A percentile compares a stretch with the other conserved stretches of the same genome.
Evolutionary conservation across 2,329 filamentous ascomycete genomes (phyloP).

Genomic region (Pseudofabraea citricarpa): DNA sequence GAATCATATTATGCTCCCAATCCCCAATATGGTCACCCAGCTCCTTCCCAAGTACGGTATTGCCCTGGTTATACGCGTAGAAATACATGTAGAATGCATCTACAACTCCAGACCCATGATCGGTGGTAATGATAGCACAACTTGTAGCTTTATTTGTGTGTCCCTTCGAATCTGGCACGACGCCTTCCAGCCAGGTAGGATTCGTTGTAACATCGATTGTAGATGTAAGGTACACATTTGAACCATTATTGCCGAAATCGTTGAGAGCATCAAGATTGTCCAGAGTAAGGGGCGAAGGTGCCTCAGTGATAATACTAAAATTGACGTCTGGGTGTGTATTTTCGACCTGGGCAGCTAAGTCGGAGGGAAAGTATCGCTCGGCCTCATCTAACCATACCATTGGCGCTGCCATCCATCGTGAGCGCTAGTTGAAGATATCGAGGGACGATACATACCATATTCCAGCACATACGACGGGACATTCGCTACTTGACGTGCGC

Average conservation of each 20-base stretch:
- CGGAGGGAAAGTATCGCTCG: conserved; percentile 44
- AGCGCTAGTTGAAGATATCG: neutral
- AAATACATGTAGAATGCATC: conserved; percentile 32
- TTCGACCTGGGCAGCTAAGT: conserved; percentile 39
- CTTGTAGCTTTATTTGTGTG: conserved; percentile 44
- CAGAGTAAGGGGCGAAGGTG: conserved; percentile 36
- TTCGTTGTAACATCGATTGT: conserved; percentile 39
- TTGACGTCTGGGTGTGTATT: conserved; percentile 41
- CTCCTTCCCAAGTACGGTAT: conserved; percentile 24
- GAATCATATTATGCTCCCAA: conserved; percentile 65
- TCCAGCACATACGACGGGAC: conserved; percentile 39
- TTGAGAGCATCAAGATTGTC: conserved; percentile 44
- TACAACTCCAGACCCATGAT: conserved; percentile 46
- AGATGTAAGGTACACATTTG: conserved; percentile 43
- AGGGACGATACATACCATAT: conserved; percentile 32
- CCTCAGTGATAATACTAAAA: conserved; percentile 31
- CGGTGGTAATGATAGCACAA: conserved; percentile 50
- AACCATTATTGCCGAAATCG: conserved; percentile 31
- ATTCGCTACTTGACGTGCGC: conserved; percentile 10
- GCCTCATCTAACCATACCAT: conserved; percentile 43
- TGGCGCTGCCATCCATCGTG: conserved; percentile 33
- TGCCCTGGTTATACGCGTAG: conserved; percentile 29
- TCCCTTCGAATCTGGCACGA: conserved; percentile 44
- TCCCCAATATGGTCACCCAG: conserved; percentile 53
- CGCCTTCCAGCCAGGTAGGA: conserved; percentile 46